Percentiles rank a stretch among this genome's conserved stretches.
These are phyloP conservation scores for Mortierella sp. DNA, from an alignment of 371 early-diverging fungal species.

Conservation along the genomic window DNA sequence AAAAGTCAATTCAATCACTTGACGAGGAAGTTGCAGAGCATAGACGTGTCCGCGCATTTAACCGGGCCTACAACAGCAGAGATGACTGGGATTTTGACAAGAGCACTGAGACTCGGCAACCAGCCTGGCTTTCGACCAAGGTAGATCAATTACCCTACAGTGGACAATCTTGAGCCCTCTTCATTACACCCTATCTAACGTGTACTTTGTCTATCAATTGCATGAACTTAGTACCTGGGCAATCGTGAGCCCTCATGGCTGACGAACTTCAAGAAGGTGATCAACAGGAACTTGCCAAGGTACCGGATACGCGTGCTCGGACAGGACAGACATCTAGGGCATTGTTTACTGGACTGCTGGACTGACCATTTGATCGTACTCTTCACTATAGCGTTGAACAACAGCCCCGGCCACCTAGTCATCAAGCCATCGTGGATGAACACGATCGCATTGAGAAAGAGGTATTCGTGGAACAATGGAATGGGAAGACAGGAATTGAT, in stretches of 20 bases:
- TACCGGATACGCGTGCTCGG: slow-evolving; percentile 6
- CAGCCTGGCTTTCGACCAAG: slow-evolving; percentile 45
- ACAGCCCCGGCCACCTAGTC: slow-evolving; percentile 8
- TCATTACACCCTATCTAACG: neutral
- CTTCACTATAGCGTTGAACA: slow-evolving; percentile 23
- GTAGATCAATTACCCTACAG: slow-evolving; percentile 3
- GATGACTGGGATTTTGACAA: slow-evolving; percentile 18
- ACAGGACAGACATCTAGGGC: no score
- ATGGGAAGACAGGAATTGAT: no score
- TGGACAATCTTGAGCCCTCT: neutral
- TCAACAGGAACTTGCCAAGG: slow-evolving; percentile 45
- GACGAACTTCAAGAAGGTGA: slow-evolving; percentile 32
- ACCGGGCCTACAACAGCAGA: slow-evolving; percentile 10
- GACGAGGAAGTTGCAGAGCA: slow-evolving; percentile 23
- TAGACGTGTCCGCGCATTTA: slow-evolving; percentile 15
- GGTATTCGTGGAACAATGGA: no score
- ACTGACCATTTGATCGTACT: no score
- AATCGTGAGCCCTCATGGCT: slow-evolving; percentile 40
- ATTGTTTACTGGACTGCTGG: neutral
- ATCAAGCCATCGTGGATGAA: slow-evolving; percentile 26
- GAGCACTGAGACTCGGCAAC: slow-evolving; percentile 4
- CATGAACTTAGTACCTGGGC: slow-evolving; percentile 25
- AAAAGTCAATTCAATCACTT: slow-evolving; percentile 2
- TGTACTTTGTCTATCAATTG: neutral
- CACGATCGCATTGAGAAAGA: slow-evolving; percentile 46